Evolutionary conservation across 768 basidiomycete species (phyloP).

Genomic region (Neoboletus brunneissimus): DNA sequence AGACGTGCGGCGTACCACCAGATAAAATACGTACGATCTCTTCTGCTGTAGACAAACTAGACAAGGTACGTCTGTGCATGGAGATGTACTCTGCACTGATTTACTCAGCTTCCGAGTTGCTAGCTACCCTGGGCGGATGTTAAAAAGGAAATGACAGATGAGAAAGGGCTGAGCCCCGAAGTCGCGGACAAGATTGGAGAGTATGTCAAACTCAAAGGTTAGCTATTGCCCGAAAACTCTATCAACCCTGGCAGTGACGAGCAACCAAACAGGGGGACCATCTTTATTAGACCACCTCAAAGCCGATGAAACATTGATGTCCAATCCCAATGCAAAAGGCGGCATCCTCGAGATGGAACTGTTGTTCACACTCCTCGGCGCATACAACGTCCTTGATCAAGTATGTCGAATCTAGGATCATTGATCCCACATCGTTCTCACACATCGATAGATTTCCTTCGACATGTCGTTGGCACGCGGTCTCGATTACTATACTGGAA

Average conservation of each 20-base stretch:
- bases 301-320: conserved; percentile 59
- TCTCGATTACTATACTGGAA: conserved; percentile 97
- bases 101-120: neutral
- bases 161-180: conserved; percentile 80
- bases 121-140: conserved; percentile 90
- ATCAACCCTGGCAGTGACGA: neutral
- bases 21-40: conserved; percentile 92
- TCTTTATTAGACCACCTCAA: conserved; percentile 71
- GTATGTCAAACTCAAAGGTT: conserved; percentile 94
- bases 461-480: conserved; percentile 97
- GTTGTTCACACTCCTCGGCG: conserved; percentile 77
- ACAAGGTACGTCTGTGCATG: conserved; percentile 61
- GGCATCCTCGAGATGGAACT: conserved; percentile 86
- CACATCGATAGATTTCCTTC: conserved; percentile 71
- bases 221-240: neutral
- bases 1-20: conserved; percentile 88
- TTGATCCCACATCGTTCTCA: neutral
- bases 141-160: conserved; percentile 93
- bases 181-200: conserved; percentile 94
- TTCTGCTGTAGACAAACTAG: conserved; percentile 96
- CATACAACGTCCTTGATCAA: conserved; percentile 77
- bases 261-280: conserved; percentile 56
- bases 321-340: conserved; percentile 71
- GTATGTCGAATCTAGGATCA: conserved; percentile 37
- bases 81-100: neutral